Conservation (phyloP, 2,329 filamentous ascomycete genomes). For the Fusarium nematophilum region DNA sequence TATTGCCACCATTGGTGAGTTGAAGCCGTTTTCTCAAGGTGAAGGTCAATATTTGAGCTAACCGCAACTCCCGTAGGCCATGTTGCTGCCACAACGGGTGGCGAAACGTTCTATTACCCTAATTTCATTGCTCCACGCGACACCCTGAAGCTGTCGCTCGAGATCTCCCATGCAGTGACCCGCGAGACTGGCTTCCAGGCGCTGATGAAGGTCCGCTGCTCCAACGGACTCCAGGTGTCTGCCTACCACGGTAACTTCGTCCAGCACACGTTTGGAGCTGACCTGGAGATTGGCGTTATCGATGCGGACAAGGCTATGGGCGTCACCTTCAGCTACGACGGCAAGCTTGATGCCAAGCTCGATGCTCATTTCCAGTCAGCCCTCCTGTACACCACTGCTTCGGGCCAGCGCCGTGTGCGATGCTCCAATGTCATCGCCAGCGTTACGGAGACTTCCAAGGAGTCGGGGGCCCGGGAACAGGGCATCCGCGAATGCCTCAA, state of each 20-base stretch:
- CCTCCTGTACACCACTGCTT: conserved; percentile 91
- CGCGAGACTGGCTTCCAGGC: conserved; percentile 95
- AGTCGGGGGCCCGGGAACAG: conserved; percentile 52
- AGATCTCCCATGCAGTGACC: conserved; percentile 87
- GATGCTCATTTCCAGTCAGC: conserved; percentile 98
- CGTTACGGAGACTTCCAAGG: conserved; percentile 75
- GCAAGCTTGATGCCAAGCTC: conserved; percentile 95
- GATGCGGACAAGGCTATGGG: conserved; percentile 94
- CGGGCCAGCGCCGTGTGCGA: conserved; percentile 87
- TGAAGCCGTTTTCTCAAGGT: neutral
- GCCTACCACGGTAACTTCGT: conserved; percentile 97
- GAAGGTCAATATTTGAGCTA: neutral
- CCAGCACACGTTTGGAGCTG: conserved; percentile 93
- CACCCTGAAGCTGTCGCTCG: conserved; percentile 82
- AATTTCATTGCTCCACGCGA: conserved; percentile 94
- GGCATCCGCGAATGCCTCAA: conserved; percentile 87
- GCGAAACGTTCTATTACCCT: conserved; percentile 95
- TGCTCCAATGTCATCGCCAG: conserved; percentile 95
- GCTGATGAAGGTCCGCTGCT: conserved; percentile 98
- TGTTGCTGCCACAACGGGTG: conserved; percentile 88
- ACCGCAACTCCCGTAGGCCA: conserved; percentile 66
- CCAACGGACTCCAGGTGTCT: conserved; percentile 92
- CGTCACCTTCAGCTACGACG: conserved; percentile 93
- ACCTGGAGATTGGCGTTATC: conserved; percentile 91
- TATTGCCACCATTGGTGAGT: conserved; percentile 85